Percentiles rank a stretch among this genome's conserved stretches.
Conservation (phyloP, 1,284 basidiomycete genomes). For the Bondarzewia mesenterica region DNA sequence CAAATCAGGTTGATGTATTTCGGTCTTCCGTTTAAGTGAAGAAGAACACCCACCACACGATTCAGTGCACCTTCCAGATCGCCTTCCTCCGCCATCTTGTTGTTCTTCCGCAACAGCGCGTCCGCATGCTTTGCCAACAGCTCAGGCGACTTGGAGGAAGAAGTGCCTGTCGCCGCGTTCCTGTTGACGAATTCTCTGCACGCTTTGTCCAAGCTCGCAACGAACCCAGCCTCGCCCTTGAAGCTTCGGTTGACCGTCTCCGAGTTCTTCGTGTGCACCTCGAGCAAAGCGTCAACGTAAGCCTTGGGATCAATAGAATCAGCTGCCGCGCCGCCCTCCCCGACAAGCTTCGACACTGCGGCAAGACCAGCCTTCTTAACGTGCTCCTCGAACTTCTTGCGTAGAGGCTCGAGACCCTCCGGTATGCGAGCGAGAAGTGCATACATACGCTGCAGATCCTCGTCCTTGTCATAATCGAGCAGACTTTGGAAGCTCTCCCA, state of each 20-base stretch:
- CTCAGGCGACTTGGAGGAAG: constrained; percentile 89
- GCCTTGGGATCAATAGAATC: constrained; percentile 80
- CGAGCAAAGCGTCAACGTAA: constrained; percentile 89
- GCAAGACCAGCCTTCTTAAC: constrained; percentile 86
- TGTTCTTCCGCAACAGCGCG: constrained; percentile 87
- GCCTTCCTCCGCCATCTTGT: constrained; percentile 90
- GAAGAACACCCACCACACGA: constrained; percentile 63
- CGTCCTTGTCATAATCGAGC: constrained; percentile 89
- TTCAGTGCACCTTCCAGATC: constrained; percentile 87
- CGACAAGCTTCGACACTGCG: constrained; percentile 79
- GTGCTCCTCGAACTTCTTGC: constrained; percentile 91
- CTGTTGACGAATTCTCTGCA: constrained; percentile 95
- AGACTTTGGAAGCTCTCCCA: constrained; percentile 93
- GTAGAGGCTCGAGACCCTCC: constrained; percentile 86
- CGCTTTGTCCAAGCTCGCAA: constrained; percentile 92
- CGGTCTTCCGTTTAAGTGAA: neutral
- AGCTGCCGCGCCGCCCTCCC: constrained; percentile 54
- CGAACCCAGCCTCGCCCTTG: constrained; percentile 91
- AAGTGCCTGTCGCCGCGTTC: constrained; percentile 82
- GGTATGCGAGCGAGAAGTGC: constrained; percentile 83
- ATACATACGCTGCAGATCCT: constrained; percentile 95
- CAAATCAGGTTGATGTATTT: constrained; percentile 1
- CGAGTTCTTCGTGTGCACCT: constrained; percentile 89
- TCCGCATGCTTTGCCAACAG: constrained; percentile 93
- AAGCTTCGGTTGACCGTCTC: constrained; percentile 90